Evolutionary conservation across 2,329 filamentous ascomycete species (phyloP).

Genomic region (Westerdykella aurantiaca): DNA sequence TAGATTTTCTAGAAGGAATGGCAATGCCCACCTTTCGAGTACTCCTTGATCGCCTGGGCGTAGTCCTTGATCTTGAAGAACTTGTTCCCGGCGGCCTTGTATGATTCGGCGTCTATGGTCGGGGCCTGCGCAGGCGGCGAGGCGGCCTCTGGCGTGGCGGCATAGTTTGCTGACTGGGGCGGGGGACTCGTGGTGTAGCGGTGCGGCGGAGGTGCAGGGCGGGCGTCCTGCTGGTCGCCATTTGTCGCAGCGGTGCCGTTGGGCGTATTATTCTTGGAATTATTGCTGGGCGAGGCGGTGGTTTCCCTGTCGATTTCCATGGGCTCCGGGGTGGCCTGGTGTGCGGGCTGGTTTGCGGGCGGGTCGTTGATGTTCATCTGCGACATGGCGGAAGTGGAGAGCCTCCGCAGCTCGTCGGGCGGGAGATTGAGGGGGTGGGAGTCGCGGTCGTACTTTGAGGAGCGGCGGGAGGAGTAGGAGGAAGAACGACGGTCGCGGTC

Average conservation of each 20-base stretch:
- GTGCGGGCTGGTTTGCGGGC: neutral
- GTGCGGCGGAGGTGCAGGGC: slow-evolving; percentile 67
- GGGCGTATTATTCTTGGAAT: slow-evolving; percentile 29
- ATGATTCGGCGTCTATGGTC: slow-evolving; percentile 79
- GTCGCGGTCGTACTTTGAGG: slow-evolving; percentile 57
- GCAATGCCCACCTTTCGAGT: slow-evolving; percentile 72
- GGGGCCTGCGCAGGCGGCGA: slow-evolving; percentile 38
- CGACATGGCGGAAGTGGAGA: slow-evolving; percentile 64
- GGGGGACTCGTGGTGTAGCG: slow-evolving; percentile 49
- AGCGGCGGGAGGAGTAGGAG: slow-evolving; percentile 34
- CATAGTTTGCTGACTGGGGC: slow-evolving; percentile 36
- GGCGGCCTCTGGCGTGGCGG: slow-evolving; percentile 34
- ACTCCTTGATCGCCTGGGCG: slow-evolving; percentile 79
- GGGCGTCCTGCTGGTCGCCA: slow-evolving; percentile 42
- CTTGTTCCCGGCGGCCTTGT: slow-evolving; percentile 90
- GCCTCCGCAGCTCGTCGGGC: slow-evolving; percentile 76
- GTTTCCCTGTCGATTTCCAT: slow-evolving; percentile 73
- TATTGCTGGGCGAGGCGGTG: slow-evolving; percentile 45
- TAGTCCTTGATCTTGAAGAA: slow-evolving; percentile 96
- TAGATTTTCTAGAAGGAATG: neutral
- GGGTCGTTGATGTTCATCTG: slow-evolving; percentile 46
- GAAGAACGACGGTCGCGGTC: slow-evolving; percentile 29
- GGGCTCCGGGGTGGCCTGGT: slow-evolving; percentile 49
- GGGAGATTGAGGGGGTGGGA: slow-evolving; percentile 86
- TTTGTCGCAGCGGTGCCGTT: slow-evolving; percentile 42